A percentile compares a stretch with the other conserved stretches of the same genome.
Evolutionary conservation across 306 rosid species (phyloP).

Genomic region (Canavalia ensiformis): DNA sequence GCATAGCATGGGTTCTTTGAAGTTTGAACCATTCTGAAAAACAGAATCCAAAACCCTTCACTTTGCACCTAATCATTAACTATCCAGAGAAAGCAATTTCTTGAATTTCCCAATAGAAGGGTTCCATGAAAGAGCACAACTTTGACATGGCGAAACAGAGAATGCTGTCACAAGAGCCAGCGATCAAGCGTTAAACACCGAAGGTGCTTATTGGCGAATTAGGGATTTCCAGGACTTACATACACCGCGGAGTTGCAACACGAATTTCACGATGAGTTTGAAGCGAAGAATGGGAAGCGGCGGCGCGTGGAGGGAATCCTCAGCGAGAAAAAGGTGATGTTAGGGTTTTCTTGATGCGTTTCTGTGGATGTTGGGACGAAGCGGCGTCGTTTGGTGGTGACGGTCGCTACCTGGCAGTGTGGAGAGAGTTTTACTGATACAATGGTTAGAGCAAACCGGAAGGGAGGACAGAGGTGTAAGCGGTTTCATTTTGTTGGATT

Average conservation of each 20-base stretch:
- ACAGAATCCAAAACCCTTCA: no score
- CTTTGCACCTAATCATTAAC: neutral
- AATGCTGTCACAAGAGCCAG: constrained; percentile 53
- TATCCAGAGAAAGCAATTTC: constrained; percentile 12
- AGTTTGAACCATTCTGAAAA: no score
- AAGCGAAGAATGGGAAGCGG: constrained; percentile 33
- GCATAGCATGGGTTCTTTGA: no score
- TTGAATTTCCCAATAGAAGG: constrained; percentile 43
- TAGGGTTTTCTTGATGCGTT: neutral
- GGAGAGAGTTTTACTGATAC: no score
- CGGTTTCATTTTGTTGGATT: no score
- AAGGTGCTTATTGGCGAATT: constrained; percentile 49
- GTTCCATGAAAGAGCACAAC: constrained; percentile 36
- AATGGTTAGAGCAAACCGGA: no score
- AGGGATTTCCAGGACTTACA: constrained; percentile 51
- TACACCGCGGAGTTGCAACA: constrained; percentile 41
- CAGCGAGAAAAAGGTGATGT: neutral
- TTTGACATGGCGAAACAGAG: constrained; percentile 25
- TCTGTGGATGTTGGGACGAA: neutral
- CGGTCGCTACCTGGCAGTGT: no score
- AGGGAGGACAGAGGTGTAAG: no score
- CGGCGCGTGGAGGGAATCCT: neutral
- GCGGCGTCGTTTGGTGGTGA: neutral
- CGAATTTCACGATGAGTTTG: constrained; percentile 44
- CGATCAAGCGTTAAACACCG: neutral